phyloP scores from a whole-genome alignment of 2,329 filamentous ascomycete species.

The Trichoderma koningiopsis region DNA sequence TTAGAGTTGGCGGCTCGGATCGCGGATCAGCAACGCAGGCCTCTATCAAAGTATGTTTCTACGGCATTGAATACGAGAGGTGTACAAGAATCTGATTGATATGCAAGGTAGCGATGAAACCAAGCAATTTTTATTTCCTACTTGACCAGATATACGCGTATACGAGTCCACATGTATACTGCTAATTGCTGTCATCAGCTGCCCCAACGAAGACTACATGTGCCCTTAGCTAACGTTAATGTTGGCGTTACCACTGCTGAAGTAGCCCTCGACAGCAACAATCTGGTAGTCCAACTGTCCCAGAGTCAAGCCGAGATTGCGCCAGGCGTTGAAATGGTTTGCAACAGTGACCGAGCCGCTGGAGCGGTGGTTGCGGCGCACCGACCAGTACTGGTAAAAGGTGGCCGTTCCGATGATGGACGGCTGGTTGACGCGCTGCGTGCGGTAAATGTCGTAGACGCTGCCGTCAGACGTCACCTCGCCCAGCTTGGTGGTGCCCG shows the following conservation, averaged over 20 bases:
- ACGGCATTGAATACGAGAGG: too few species aligned
- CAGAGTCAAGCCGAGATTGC: not conserved
- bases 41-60: too few species aligned
- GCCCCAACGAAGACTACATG: not conserved
- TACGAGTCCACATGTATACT: not conserved
- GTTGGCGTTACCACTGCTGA: slow-evolving; percentile 12
- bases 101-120: too few species aligned
- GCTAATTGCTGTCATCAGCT: not conserved
- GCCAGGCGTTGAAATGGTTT: slow-evolving; percentile 20
- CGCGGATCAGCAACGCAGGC: not conserved
- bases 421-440: slow-evolving; percentile 22
- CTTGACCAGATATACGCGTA: not conserved
- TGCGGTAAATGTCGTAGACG: slow-evolving; percentile 22
- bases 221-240: slow-evolving; percentile 14
- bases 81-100: too few species aligned
- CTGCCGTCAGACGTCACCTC: slow-evolving; percentile 20
- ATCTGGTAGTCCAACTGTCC: slow-evolving; percentile 21
- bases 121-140: not conserved
- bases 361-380: slow-evolving; percentile 21
- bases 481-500: slow-evolving; percentile 20
- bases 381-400: slow-evolving; percentile 24
- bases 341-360: slow-evolving; percentile 22
- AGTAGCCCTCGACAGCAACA: slow-evolving; percentile 16
- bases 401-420: slow-evolving; percentile 21
- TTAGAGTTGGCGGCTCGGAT: too few species aligned